Evolutionary conservation across 2,329 filamentous ascomycete genomes (phyloP).

Genomic region (Onygenales sp.): DNA sequence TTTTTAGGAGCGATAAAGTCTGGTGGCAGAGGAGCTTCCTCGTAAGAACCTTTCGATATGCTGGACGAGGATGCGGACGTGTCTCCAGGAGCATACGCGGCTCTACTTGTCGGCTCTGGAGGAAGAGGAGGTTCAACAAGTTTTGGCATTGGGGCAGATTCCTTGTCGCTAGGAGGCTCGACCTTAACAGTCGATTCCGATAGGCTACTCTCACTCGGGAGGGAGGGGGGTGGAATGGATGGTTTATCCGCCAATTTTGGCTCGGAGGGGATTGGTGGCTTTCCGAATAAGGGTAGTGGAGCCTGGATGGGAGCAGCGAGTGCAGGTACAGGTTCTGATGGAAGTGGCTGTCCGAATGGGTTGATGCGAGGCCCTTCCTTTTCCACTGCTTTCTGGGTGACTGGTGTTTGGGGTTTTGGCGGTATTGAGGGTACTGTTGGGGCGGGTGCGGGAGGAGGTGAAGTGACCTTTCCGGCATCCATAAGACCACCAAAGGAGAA

Average conservation of each 20-base stretch:
- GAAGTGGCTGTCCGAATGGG: not conserved
- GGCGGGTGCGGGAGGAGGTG: not conserved
- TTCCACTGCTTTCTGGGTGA: not conserved
- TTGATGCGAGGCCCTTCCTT: not conserved
- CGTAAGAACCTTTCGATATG: conserved; percentile 30
- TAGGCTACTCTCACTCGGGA: conserved; percentile 23
- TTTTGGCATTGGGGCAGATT: conserved; percentile 21
- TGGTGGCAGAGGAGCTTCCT: conserved; percentile 29
- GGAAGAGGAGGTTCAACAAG: conserved; percentile 33
- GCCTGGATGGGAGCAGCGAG: conserved; percentile 3
- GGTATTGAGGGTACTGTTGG: not conserved
- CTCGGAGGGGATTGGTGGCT: conserved; percentile 17
- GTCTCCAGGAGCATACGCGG: conserved; percentile 37
- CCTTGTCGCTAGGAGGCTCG: conserved; percentile 22
- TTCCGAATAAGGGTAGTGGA: conserved; percentile 2
- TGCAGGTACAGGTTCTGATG: conserved; percentile 16
- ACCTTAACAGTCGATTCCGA: conserved; percentile 23
- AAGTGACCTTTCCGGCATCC: conserved; percentile 6
- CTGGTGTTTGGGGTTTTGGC: not conserved
- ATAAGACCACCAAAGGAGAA: conserved; percentile 36
- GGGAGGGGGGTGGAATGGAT: conserved; percentile 21
- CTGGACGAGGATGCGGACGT: conserved; percentile 40
- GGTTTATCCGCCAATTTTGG: conserved; percentile 20
- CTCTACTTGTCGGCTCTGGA: conserved; percentile 39
- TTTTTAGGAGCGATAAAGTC: conserved; percentile 19